Percentiles rank a stretch among this genome's conserved stretches.
Conservation (phyloP, 2,329 filamentous ascomycete species). For the Pseudogymnoascus destructans region DNA sequence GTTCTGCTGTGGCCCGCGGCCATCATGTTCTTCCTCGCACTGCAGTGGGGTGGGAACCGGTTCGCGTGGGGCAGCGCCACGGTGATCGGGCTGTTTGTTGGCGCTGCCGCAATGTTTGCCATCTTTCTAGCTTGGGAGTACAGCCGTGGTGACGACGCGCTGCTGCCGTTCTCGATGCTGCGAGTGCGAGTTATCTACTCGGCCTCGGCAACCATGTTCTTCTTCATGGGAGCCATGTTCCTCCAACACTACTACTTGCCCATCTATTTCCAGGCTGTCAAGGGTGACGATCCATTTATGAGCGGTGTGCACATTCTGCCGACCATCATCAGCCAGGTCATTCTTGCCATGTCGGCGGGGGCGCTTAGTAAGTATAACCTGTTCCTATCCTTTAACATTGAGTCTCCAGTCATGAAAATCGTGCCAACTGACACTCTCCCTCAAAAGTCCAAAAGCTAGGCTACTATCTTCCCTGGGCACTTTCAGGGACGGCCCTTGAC, state of each 20-base stretch:
- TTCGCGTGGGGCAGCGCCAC: constrained; percentile 23
- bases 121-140: constrained; percentile 20
- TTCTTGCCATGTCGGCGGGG: constrained; percentile 14
- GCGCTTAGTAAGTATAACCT: not conserved
- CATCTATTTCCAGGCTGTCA: constrained; percentile 37
- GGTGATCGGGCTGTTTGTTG: constrained; percentile 21
- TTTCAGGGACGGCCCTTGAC: constrained; percentile 11
- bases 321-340: constrained; percentile 25
- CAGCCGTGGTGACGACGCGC: constrained; percentile 18
- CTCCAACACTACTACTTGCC: constrained; percentile 33
- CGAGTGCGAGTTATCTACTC: constrained; percentile 15
- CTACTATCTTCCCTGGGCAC: constrained; percentile 16
- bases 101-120: constrained; percentile 15
- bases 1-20: constrained; percentile 24
- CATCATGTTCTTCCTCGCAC: constrained; percentile 25
- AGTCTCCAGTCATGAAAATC: no score
- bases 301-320: constrained; percentile 31
- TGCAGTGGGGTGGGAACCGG: constrained; percentile 25
- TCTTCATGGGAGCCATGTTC: constrained; percentile 14
- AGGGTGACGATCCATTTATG: constrained; percentile 25
- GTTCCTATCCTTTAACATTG: no score
- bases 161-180: constrained; percentile 20
- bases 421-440: constrained; percentile 13
- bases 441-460: constrained; percentile 19
- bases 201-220: constrained; percentile 7